Conservation (phyloP, 768 basidiomycete species). For the Fibroporia radiculosa region DNA sequence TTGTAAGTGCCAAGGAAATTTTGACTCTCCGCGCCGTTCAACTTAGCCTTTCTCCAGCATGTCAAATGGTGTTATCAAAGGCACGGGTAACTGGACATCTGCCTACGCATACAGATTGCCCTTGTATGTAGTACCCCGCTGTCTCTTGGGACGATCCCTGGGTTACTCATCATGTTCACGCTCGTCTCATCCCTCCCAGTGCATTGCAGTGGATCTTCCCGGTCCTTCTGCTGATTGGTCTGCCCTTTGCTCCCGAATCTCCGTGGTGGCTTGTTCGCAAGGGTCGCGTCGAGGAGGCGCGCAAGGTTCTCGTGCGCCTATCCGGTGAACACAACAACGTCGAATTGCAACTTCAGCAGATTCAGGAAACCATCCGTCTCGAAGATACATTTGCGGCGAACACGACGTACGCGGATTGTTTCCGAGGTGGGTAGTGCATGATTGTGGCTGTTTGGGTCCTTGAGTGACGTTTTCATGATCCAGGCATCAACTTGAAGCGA, state of each 20-base stretch:
- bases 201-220: conserved; percentile 4
- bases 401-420: conserved; percentile 2
- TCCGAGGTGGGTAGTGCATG: conserved; percentile 1
- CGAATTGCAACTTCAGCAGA: conserved; percentile 9
- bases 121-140: conserved; percentile 49
- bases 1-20: background rate
- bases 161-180: conserved; percentile 26
- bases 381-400: conserved; percentile 2
- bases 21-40: background rate
- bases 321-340: conserved; percentile 2
- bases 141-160: conserved; percentile 52
- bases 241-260: conserved; percentile 8
- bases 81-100: conserved; percentile 42
- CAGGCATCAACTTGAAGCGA: conserved; percentile 1
- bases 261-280: conserved; percentile 11
- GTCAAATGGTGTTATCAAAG: conserved; percentile 56
- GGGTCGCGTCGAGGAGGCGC: conserved; percentile 7
- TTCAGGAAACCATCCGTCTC: conserved; percentile 7
- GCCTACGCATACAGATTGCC: conserved; percentile 48
- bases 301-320: conserved; percentile 6
- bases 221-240: conserved; percentile 1
- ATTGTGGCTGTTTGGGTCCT: background rate
- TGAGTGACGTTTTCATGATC: background rate
- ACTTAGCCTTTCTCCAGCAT: conserved; percentile 54
- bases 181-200: background rate